Percentiles rank a stretch among this genome's conserved stretches.
These are phyloP conservation scores for Heterobasidion parviporum DNA, from an alignment of 1,284 basidiomycete species.

Conservation along the genomic window DNA sequence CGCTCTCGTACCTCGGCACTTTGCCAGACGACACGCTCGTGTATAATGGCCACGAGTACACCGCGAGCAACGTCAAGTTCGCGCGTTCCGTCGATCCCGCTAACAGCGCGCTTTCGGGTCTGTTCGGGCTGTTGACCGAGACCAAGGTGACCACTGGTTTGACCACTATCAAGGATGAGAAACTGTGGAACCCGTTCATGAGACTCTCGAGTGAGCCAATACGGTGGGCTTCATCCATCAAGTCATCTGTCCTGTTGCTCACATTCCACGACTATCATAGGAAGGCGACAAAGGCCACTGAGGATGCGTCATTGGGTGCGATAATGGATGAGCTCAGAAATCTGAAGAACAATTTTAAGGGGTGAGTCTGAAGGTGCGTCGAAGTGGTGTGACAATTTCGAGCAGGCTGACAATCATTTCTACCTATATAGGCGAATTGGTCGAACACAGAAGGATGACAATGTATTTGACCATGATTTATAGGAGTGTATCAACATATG, in stretches of 20 bases:
- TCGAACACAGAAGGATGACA: too few relatives aligned
- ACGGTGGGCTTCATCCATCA: constrained; percentile 32
- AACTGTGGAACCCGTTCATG: constrained; percentile 84
- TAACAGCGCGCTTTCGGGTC: constrained; percentile 46
- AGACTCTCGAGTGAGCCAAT: constrained; percentile 49
- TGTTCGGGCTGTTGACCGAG: constrained; percentile 43
- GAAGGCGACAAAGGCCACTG: constrained; percentile 37
- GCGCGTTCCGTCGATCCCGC: constrained; percentile 59
- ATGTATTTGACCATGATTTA: constrained; percentile 53
- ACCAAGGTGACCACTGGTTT: constrained; percentile 64
- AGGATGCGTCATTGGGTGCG: constrained; percentile 36
- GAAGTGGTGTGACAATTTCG: too few relatives aligned
- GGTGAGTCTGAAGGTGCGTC: constrained; percentile 21
- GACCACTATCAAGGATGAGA: constrained; percentile 81
- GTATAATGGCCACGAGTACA: constrained; percentile 94
- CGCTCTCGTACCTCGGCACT: constrained; percentile 68
- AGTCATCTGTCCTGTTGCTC: constrained; percentile 3
- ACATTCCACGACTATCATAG: constrained; percentile 20
- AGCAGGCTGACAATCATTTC: too few relatives aligned
- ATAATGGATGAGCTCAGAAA: constrained; percentile 73
- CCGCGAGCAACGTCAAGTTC: constrained; percentile 59
- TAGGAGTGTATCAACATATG: constrained; percentile 26
- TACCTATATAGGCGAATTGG: too few relatives aligned
- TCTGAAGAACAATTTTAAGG: constrained; percentile 77
- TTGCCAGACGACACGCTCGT: constrained; percentile 80